Evolutionary conservation across 202 grass and related monocot species (phyloP).

Genomic region (Musa balbisiana): DNA sequence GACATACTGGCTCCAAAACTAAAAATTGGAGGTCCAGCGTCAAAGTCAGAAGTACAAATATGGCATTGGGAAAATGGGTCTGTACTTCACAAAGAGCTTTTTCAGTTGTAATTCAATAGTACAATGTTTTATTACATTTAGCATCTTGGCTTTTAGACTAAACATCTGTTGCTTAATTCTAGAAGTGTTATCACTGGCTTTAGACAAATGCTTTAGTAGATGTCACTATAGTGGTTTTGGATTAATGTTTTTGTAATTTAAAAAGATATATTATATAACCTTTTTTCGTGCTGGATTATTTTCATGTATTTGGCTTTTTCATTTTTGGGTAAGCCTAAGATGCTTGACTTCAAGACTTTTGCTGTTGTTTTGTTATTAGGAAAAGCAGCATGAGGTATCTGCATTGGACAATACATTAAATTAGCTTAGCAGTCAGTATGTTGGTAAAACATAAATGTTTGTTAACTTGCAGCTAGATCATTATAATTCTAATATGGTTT

Average conservation of each 20-base stretch:
- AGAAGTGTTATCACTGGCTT: neutral
- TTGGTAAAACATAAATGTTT: neutral
- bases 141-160: neutral
- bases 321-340: neutral
- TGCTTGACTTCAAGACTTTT: neutral
- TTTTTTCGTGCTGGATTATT: neutral
- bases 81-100: conserved; percentile 18
- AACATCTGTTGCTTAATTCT: neutral
- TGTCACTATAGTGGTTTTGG: neutral
- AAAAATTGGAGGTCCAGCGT: conserved; percentile 99
- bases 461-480: conserved; percentile 60
- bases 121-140: neutral
- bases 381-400: neutral
- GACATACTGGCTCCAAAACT: conserved; percentile 89
- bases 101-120: neutral
- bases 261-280: too few relatives aligned
- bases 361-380: neutral
- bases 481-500: conserved; percentile 48
- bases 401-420: neutral
- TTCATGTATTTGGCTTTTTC: neutral
- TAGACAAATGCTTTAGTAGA: neutral
- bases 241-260: too few relatives aligned
- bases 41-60: conserved; percentile 65
- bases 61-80: conserved; percentile 92
- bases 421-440: neutral